Evolutionary conservation across 2,329 filamentous ascomycete genomes (phyloP), one percentile per base, ranked within the genome.

Genomic region (Fusarium armeniacum): DNA sequence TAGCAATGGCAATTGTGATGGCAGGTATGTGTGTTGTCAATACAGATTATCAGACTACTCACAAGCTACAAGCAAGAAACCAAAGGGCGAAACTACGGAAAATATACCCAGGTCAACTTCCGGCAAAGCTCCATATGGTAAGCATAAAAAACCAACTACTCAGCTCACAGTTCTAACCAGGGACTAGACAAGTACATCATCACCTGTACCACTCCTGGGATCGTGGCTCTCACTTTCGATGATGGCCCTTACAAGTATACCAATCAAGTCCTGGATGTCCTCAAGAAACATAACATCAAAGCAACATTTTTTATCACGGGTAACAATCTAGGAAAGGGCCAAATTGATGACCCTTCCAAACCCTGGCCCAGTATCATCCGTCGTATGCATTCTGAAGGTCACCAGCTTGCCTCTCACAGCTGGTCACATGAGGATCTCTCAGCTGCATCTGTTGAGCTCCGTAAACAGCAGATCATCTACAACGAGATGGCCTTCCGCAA

Each of bases 191-290:
- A 68, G 4, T 71, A 73, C 33, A 79, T 81, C 43, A 83, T 75
- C 2, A 76, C 69, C 4, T 81, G 79, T 58, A 76, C 70, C 7
- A 61, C 61, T 16, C 75, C 77, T 1, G 78, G 77, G 6, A 77
- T 74, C 20, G 73, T 83, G 22, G 83, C 83, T 0, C 74, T 85
- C 28, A 84, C 82, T 3, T 84, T 80, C 65, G 83, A 85, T 65
- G 83, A 85, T 44, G 82, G 83, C 0, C 83, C 83, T 2, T 83
- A 77, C 58, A 62, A 67, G 7, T 83, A 79, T 65, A 86, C 83
- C 1, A 58, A 65, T 1, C 70, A 75, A 20, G 69, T 85, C 5
- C 78, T 86, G 18, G 77, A 83, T 55, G 56, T 78, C 1, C 73
- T 82, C 7, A 71, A 76, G 13, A 45, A 72, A 3, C 69, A 75